Evolutionary conservation across 1,284 basidiomycete species (phyloP).

Genomic region (Moesziomyces parantarcticus): DNA sequence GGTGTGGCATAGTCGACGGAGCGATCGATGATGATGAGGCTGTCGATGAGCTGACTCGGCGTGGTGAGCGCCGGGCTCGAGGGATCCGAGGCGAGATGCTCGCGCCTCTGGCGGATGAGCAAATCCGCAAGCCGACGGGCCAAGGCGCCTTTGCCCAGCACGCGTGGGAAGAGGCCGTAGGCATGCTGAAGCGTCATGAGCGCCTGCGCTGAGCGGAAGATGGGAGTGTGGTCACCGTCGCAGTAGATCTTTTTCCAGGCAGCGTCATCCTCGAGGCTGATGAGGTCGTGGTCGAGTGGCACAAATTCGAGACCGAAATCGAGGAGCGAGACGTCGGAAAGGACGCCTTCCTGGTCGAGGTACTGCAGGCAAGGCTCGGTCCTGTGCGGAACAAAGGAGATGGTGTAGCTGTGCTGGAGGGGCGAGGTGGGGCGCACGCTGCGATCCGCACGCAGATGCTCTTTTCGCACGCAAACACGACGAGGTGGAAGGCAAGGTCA

Average conservation of each 20-base stretch:
- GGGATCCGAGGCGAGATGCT: conserved; percentile 67
- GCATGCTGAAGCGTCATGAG: conserved; percentile 85
- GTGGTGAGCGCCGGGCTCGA: conserved; percentile 57
- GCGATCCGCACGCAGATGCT: conserved; percentile 76
- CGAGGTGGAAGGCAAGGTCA: conserved; percentile 5
- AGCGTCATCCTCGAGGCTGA: conserved; percentile 59
- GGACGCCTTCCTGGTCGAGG: conserved; percentile 42
- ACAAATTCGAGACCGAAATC: conserved; percentile 93
- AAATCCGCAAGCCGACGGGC: conserved; percentile 80
- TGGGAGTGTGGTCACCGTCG: conserved; percentile 92
- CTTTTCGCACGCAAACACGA: conserved; percentile 70
- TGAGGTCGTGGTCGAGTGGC: conserved; percentile 82
- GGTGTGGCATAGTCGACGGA: conserved; percentile 96
- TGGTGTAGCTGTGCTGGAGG: conserved; percentile 81
- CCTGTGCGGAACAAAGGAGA: conserved; percentile 86
- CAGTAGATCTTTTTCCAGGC: conserved; percentile 68
- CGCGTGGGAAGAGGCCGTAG: conserved; percentile 89
- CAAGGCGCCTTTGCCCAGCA: conserved; percentile 91
- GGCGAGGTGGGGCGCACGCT: conserved; percentile 44
- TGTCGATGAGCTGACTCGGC: conserved; percentile 75
- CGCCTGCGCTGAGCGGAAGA: conserved; percentile 89
- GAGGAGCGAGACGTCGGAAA: conserved; percentile 46
- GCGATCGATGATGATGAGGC: conserved; percentile 88
- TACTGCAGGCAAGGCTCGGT: conserved; percentile 77
- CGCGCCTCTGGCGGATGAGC: conserved; percentile 74